Evolutionary conservation across 2,329 filamentous ascomycete species (phyloP), one percentile per base, ranked within the genome.

Genomic region (Pseudocercospora fuligena): DNA sequence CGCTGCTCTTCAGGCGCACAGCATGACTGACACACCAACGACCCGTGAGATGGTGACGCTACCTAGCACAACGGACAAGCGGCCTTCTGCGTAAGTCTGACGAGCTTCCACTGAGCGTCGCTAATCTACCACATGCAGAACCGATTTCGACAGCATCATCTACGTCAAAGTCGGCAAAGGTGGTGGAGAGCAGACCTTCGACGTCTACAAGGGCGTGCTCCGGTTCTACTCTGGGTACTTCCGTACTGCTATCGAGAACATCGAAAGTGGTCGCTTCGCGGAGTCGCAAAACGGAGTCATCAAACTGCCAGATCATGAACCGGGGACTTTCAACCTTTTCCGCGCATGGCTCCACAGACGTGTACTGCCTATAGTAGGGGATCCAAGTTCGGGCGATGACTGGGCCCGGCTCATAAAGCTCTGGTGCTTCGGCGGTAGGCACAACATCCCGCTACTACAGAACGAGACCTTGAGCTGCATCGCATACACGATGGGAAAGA

Each of bases 141-240:
- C 21, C 25, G 53, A 59, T 46, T 62, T 56, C 23, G 62, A 60
- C 59, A 23, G 3, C 12, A 51, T 51, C 1, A 61, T 66, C 25
- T 40, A 59, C 4, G 57, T 71, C 49, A 47, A 60, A n/a, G 66
- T 71, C 12, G 69, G 68, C 31, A 59, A n/a, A 6, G 59, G 46
- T 14, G 25, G 16, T 12, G 43, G 61, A 16, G 21, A 25, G 27
- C 61, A 57, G 31, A 58, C 25, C 14, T 73, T 70, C 62, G 36
- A 65, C 29, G 54, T 70, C n/a, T 62, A 73, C 61, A 64, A 62
- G 25, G 69, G 65, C 2, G 51, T 73, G 2, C 51, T 74, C 5
- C 47, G 61, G 0, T 71, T 72, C 64, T 70, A 70, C 43, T 72
- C 69, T 2, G 65, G 63, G 5, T 73, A 73, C 60, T 73, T 74